Conservation (phyloP, 225 moss, liverwort and hornwort genomes). For the Physcomitrellopsis africana region DNA sequence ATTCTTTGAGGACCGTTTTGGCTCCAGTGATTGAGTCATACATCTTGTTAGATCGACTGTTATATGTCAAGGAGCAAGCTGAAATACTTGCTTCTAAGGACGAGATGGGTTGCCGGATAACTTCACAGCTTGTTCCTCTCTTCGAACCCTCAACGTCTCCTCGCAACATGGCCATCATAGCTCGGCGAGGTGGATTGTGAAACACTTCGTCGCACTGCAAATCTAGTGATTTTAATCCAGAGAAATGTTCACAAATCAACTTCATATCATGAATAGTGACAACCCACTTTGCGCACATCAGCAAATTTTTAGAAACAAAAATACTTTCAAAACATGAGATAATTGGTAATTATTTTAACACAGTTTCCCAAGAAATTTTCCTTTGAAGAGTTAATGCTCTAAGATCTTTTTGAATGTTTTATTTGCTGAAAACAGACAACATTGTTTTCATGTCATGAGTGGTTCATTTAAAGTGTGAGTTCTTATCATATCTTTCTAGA, state of each 20-base stretch:
- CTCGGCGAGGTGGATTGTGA: conserved; percentile 36
- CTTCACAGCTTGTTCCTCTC: conserved; percentile 51
- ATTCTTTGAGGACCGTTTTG: conserved; percentile 63
- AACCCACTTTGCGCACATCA: too few relatives aligned
- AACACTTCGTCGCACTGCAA: neutral
- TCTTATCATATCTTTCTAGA: too few relatives aligned
- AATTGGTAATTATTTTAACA: too few relatives aligned
- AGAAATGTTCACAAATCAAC: neutral
- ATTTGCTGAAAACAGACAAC: too few relatives aligned
- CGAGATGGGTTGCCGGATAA: conserved; percentile 27
- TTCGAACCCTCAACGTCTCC: conserved; percentile 61
- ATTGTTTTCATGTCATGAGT: too few relatives aligned
- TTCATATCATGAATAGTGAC: neutral
- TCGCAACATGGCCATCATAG: conserved; percentile 66
- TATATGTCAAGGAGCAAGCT: conserved; percentile 58
- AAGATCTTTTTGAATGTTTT: too few relatives aligned
- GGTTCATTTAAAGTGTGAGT: too few relatives aligned
- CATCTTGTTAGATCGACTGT: conserved; percentile 60
- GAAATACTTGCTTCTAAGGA: conserved; percentile 12
- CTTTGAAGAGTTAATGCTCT: too few relatives aligned
- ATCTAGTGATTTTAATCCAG: neutral
- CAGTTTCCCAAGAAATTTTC: too few relatives aligned
- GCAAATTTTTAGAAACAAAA: too few relatives aligned
- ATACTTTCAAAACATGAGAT: too few relatives aligned
- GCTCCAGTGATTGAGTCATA: conserved; percentile 62